phyloP scores from a whole-genome alignment of 768 basidiomycete species.

The Tephrocybe rancida region DNA sequence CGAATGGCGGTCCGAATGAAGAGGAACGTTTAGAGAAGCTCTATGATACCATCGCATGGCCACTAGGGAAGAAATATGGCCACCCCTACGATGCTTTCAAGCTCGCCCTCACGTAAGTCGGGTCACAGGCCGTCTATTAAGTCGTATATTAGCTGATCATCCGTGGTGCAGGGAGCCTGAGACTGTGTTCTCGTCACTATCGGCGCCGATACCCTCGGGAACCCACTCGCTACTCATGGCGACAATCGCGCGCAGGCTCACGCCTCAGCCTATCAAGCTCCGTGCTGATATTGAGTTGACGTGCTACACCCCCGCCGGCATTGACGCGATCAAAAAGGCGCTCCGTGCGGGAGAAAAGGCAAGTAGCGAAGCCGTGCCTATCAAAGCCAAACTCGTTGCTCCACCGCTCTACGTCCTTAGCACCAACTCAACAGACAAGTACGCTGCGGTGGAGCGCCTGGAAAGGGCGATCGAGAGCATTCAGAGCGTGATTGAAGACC shows the following conservation, averaged over 20 bases:
- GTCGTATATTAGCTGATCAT: slow-evolving; percentile 4
- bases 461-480: slow-evolving; percentile 94
- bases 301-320: slow-evolving; percentile 93
- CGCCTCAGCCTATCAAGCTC: slow-evolving; percentile 98
- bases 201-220: slow-evolving; percentile 54
- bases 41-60: slow-evolving; percentile 94
- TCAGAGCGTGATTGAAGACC: slow-evolving; percentile 77
- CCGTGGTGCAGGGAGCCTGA: slow-evolving; percentile 47
- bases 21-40: slow-evolving; percentile 82
- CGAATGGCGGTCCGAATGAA: slow-evolving; percentile 53
- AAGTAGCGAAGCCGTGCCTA: slow-evolving; percentile 88
- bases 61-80: slow-evolving; percentile 87
- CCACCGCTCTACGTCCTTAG: slow-evolving; percentile 96
- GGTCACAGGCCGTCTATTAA: background rate
- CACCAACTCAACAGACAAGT: slow-evolving; percentile 97
- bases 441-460: slow-evolving; percentile 87
- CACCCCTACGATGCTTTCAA: slow-evolving; percentile 99
- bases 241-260: slow-evolving; percentile 93
- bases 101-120: slow-evolving; percentile 83
- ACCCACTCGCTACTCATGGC: slow-evolving; percentile 66
- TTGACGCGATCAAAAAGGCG: slow-evolving; percentile 95
- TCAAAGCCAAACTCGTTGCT: slow-evolving; percentile 96
- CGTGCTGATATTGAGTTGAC: slow-evolving; percentile 98
- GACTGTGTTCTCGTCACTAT: slow-evolving; percentile 76
- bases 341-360: slow-evolving; percentile 86